Evolutionary conservation across 2,329 filamentous ascomycete genomes (phyloP).

Genomic region (Penicillium decumbens): DNA sequence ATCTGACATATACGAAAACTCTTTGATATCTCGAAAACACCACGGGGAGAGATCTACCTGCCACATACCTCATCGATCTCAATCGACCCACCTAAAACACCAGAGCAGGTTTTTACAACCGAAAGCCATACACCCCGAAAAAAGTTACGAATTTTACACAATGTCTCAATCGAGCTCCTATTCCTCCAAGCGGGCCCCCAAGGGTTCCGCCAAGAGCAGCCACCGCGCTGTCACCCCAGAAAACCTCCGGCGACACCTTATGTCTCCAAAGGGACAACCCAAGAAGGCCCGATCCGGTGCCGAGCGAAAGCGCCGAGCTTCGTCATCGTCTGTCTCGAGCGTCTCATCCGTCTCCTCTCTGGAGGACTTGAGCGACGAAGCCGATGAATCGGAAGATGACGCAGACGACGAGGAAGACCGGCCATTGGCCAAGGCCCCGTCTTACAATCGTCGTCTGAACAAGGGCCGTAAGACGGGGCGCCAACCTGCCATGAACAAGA

Average conservation of each 20-base stretch:
- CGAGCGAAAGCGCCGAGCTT: conserved; percentile 35
- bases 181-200: conserved; percentile 27
- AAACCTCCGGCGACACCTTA: conserved; percentile 20
- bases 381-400: conserved; percentile 37
- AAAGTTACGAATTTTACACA: background rate
- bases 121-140: background rate
- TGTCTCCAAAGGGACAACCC: conserved; percentile 21
- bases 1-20: background rate
- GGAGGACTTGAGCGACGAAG: conserved; percentile 35
- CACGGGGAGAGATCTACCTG: background rate
- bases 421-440: conserved; percentile 40
- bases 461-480: conserved; percentile 41
- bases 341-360: conserved; percentile 38
- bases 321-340: conserved; percentile 35
- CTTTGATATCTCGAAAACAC: background rate
- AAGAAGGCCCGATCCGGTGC: conserved; percentile 25
- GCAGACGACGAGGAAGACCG: conserved; percentile 44
- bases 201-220: conserved; percentile 24
- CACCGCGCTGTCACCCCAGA: conserved; percentile 24
- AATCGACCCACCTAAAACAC: background rate
- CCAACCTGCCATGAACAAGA: conserved; percentile 30
- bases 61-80: background rate
- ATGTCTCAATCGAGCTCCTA: conserved; percentile 27
- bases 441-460: conserved; percentile 36
- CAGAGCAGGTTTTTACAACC: conserved; percentile 1